Base-by-base conservation (phyloP, 768 basidiomycete genomes). In the Lentinula aciculospora region DNA sequence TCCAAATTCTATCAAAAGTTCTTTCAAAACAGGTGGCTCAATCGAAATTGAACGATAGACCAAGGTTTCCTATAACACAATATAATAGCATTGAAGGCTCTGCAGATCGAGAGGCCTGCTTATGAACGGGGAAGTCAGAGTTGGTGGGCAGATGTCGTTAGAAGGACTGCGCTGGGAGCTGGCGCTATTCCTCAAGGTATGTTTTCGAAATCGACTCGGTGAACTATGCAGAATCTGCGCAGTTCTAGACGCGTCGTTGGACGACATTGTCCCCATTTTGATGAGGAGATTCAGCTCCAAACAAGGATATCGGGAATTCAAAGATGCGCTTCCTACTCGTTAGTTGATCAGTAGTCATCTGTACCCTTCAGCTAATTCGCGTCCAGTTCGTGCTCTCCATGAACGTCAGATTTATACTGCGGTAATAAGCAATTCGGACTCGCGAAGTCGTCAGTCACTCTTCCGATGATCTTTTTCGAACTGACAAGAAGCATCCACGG, bases 71-170 rank as follows among this genome's bases (percentile, higher is more conserved):
- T 50, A 36, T 54, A 27, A 58, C 39, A 53, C 10, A 54, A 45
- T 25, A 23, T 39, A n/a, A 13, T 23, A 79, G 80, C 80, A 3
- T 66, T 81, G 44, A 72, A 68, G 54, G 62, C 67, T 28, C 66
- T 85, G 19, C 86, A 90, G 66, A 71, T 61, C 15, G 81, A 84
- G 59, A 75, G 77, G 45, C 87, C 89, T 1, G 79, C 73, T 0
- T 91, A 90, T 65, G 66, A 69, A 48, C 69, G 74, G 15, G 85
- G 85, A 48, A 76, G 78, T 47, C 67, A 77, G 31, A 68, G 65
- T 2, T 92, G 89, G 89, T 93, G 91, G 91, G 68, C 74, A n/a
- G 84, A 89, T 60, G 89, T 93, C 37, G 85, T 93, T 60, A 75
- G 74, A 57, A 72, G 81, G 58, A 92, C 91, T 36, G 90, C 89